Base-by-base conservation (phyloP, 129 eudicot genomes). In the Escallonia herrerae region DNA sequence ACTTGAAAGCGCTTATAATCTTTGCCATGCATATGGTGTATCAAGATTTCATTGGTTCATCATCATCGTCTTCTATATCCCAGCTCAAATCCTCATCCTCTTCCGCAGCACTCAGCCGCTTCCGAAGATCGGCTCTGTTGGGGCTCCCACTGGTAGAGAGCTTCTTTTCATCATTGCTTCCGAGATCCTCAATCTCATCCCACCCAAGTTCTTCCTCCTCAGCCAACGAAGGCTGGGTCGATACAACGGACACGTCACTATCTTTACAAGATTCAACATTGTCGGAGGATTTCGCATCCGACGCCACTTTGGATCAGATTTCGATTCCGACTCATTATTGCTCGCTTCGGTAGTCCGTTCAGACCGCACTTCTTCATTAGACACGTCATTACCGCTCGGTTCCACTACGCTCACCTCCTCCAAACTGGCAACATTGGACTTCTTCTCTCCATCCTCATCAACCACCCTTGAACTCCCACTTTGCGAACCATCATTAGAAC, bases 161-260 rank as follows among this genome's bases (percentile, higher is more conserved):
- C 43, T 76, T 76, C 60, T 82, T 83, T 44, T 89, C 90, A 69
- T 82, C 91, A 59, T 50, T 59, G 55, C 82, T 77, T 15, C 78
- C 99, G 68, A 86, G 52, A 71, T 94, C 97, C 73, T 84, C 99
- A 68, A 94, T 89, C 80, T 94, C 99, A 78, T 89, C 97, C 99
- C 99, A 94, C 57, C 78, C 95, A 39, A 94, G 67, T 47, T 89
- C 97, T 61, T 88, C 95, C 66, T 91, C 95, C 62, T 83, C 95
- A 5, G 41, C 73, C 58, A 58, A 53, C 5, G 81, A 75, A 14
- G 63, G 75, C 63, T 82, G 71, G 58, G 69, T 51, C 41, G 84
- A 72, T 59, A 65, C 72, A 8, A 58, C 76, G 4, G 77, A 63
- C 15, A 72, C 67, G 56, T 74, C 79, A 60, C 81, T 68, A 64